phyloP scores from a whole-genome alignment of 1,284 basidiomycete species.

The Ceratobasidium sp. region DNA sequence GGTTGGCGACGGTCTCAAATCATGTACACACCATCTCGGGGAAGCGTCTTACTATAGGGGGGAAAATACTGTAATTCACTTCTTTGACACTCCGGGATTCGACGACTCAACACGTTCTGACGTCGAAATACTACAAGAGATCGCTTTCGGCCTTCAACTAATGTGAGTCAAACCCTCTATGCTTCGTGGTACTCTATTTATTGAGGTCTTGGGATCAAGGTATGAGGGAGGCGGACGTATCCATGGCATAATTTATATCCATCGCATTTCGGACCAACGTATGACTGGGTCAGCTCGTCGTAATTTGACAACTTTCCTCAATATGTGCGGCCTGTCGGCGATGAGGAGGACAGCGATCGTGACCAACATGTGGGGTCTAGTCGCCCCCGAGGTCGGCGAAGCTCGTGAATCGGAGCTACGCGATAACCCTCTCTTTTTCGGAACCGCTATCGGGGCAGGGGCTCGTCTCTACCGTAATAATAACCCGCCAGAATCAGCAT shows the following conservation, averaged over 20 bases:
- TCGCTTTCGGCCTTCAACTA: conserved; percentile 5
- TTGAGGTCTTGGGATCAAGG: neutral
- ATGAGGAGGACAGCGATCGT: conserved; percentile 4
- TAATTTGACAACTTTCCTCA: neutral
- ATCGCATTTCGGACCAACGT: conserved; percentile 28
- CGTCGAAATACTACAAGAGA: conserved; percentile 33
- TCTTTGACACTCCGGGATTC: conserved; percentile 49
- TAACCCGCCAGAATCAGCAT: neutral
- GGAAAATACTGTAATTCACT: conserved; percentile 20
- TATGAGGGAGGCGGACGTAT: neutral
- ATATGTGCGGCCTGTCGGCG: conserved; percentile 19
- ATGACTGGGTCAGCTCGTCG: conserved; percentile 8
- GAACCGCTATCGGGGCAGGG: neutral
- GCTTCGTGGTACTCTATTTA: neutral
- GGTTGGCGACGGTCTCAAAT: conserved; percentile 1
- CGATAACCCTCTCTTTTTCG: conserved; percentile 8
- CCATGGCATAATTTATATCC: conserved; percentile 33
- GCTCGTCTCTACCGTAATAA: conserved; percentile 10
- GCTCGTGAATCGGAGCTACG: conserved; percentile 19
- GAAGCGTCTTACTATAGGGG: neutral
- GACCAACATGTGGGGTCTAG: conserved; percentile 32
- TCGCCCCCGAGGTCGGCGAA: conserved; percentile 3
- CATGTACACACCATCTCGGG: neutral
- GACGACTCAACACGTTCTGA: conserved; percentile 33
- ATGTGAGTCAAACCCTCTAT: conserved; percentile 33